Evolutionary conservation across 2,329 filamentous ascomycete genomes (phyloP), one percentile per base, ranked within the genome.

Genomic region (Gliomastix tumulicola): DNA sequence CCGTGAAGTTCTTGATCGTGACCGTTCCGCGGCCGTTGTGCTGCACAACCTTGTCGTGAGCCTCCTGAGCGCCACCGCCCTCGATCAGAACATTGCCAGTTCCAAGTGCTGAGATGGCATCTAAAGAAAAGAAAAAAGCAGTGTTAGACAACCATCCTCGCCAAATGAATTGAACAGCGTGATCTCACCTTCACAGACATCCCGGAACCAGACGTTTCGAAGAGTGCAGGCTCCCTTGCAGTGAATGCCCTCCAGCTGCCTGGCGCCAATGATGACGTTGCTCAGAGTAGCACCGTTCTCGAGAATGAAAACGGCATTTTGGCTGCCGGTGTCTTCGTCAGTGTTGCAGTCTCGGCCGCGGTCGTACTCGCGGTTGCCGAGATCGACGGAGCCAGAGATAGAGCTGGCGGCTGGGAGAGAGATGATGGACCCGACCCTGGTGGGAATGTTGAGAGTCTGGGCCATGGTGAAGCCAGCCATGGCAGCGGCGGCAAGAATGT

Each of bases 171-270:
- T n/a, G n/a, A n/a, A n/a, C n/a, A 76, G 35, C 30, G 42, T 45
- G 32, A 60, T 54, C 32, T 59, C 59, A 31, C 63, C 58, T 42
- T 67, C 62, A 41, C 63, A 67, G 23, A 67, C 62, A 31, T 65
- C 60, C 39, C 62, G 57, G 41, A 66, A 71, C 64, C 66, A 70
- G 34, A 69, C 65, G 21, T 55, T 60, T 43, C 60, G 53, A 11
- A 66, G 47, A 2, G 50, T 64, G 46, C 63, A 66, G 4, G 48
- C 35, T 3, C 63, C 63, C 27, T 57, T 44, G 44, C 63, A 67
- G 50, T 67, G 62, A 8, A 66, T 54, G 18, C 63, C 63, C 43
- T 66, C 64, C 12, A 53, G 52, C 40, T 66, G 61, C 45, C 62
- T 49, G 31, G 50, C 47, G 30, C 64, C 63, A 21, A 67, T 66